A percentile compares a stretch with the other conserved stretches of the same genome.
These are phyloP conservation scores for Penicillium sp. DNA, from an alignment of 2,329 filamentous ascomycete genomes.

Conservation along the genomic window DNA sequence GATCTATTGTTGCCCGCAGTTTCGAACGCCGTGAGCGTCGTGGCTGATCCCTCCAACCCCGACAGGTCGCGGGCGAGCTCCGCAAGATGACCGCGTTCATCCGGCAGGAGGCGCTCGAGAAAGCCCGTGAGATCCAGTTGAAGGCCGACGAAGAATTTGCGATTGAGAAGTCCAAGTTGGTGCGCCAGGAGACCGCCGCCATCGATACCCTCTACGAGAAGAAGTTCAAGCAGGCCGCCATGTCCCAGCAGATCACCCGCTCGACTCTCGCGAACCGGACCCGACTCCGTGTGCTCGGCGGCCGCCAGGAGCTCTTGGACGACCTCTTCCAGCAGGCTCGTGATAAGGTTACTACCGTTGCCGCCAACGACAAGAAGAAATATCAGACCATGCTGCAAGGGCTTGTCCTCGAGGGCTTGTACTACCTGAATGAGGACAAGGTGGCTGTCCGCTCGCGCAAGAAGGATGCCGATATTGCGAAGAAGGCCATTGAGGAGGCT, in stretches of 20 bases:
- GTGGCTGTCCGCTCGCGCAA: constrained; percentile 73
- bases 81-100: constrained; percentile 99
- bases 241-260: constrained; percentile 98
- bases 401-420: constrained; percentile 84
- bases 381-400: constrained; percentile 76
- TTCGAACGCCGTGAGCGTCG: background rate
- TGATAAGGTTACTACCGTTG: constrained; percentile 65
- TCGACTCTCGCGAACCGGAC: constrained; percentile 97
- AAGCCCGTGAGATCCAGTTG: constrained; percentile 94
- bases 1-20: background rate
- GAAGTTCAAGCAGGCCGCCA: constrained; percentile 98
- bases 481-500: constrained; percentile 75
- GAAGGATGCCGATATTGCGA: constrained; percentile 71
- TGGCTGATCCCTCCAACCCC: constrained; percentile 16
- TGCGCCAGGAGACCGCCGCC: constrained; percentile 87
- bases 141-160: constrained; percentile 99
- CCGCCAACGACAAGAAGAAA: constrained; percentile 55
- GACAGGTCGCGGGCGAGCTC: constrained; percentile 91
- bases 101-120: constrained; percentile 95
- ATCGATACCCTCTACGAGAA: constrained; percentile 95
- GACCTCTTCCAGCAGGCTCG: constrained; percentile 79
- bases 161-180: constrained; percentile 98
- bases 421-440: constrained; percentile 79
- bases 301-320: constrained; percentile 88
- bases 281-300: constrained; percentile 79